Conservation (phyloP, 1,284 basidiomycete genomes). For the Salmacisia buchloeana region DNA sequence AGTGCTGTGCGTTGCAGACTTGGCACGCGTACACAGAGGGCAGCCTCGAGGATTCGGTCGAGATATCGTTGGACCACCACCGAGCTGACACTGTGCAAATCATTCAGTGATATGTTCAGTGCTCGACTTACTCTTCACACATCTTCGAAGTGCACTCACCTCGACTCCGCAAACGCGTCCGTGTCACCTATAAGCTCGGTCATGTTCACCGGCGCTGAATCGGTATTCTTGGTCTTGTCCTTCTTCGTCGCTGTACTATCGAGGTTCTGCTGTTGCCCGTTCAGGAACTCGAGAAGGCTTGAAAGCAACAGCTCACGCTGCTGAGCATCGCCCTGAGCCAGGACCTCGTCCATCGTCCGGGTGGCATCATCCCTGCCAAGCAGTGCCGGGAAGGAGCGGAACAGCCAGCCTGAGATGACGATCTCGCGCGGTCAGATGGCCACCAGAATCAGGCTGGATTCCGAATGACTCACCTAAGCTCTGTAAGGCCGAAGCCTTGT, state of each 20-base stretch:
- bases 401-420: constrained; percentile 59
- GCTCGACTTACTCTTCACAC: not conserved
- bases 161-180: constrained; percentile 91
- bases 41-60: constrained; percentile 71
- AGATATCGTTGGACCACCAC: constrained; percentile 89
- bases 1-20: constrained; percentile 73
- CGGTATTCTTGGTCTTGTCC: not conserved
- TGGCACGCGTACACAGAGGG: constrained; percentile 53
- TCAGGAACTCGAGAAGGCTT: constrained; percentile 69
- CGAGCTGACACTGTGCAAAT: constrained; percentile 78
- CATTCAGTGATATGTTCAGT: constrained; percentile 48
- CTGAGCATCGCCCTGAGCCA: constrained; percentile 66
- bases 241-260: constrained; percentile 19
- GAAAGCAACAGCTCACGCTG: constrained; percentile 68
- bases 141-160: constrained; percentile 52
- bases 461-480: constrained; percentile 60
- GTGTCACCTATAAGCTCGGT: constrained; percentile 89
- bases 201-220: constrained; percentile 56
- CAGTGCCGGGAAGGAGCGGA: constrained; percentile 80
- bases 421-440: not conserved
- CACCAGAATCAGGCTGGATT: not conserved
- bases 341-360: constrained; percentile 81
- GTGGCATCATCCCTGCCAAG: constrained; percentile 74
- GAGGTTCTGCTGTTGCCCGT: constrained; percentile 23
- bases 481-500: constrained; percentile 65